Evolutionary conservation across 83 land plant genomes (phyloP).

Genomic region (Picea abies): DNA sequence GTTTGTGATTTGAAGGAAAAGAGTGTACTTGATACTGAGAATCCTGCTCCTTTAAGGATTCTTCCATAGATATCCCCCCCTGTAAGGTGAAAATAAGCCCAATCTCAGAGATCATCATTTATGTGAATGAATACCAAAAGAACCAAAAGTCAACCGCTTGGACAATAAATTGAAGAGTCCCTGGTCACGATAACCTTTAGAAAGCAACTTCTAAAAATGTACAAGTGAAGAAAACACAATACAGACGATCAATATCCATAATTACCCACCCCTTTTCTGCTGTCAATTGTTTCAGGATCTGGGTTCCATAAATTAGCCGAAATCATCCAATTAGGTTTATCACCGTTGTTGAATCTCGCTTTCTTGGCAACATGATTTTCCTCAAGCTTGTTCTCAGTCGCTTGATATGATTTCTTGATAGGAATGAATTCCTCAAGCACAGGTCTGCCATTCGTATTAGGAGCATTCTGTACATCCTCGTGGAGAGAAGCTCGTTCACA

Average conservation of each 20-base stretch:
- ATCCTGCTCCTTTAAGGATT: neutral
- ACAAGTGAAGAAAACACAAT: neutral
- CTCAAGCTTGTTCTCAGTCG: conserved; percentile 10
- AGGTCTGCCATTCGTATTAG: conserved; percentile 27
- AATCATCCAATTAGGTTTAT: conserved; percentile 72
- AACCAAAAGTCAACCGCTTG: conserved; percentile 11
- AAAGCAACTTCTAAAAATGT: neutral
- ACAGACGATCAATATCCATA: neutral
- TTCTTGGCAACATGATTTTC: conserved; percentile 15
- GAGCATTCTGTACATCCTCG: conserved; percentile 1
- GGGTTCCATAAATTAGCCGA: conserved; percentile 74
- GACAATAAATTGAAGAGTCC: conserved; percentile 9
- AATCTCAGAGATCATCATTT: too few species aligned
- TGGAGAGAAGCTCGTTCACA: conserved; percentile 14
- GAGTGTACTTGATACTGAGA: too few species aligned
- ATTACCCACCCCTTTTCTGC: neutral
- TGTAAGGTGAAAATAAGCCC: neutral
- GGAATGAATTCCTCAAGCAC: conserved; percentile 85
- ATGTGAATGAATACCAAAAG: too few species aligned
- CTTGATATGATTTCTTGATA: conserved; percentile 26
- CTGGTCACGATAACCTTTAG: neutral
- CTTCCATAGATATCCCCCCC: neutral
- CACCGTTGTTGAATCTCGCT: conserved; percentile 17
- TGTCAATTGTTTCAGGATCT: conserved; percentile 13
- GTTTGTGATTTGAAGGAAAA: conserved; percentile 22